Evolutionary conservation across 176 grass and related monocot genomes (phyloP).

Genomic region (Calamus simplicifolius): DNA sequence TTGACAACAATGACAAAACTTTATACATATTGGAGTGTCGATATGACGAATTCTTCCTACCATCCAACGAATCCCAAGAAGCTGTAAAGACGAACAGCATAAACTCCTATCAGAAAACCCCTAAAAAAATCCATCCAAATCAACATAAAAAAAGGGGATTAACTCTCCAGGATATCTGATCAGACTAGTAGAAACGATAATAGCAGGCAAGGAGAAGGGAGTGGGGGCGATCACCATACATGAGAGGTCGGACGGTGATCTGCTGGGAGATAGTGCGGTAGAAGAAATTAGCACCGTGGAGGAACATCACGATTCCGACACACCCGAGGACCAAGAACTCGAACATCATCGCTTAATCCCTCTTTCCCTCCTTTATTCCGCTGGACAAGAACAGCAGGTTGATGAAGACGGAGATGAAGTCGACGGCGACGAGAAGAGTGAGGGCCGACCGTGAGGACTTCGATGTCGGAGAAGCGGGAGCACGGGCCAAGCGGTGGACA

Average conservation of each 20-base stretch:
- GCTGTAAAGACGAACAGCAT: constrained; percentile 1
- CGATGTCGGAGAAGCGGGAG: too few species aligned
- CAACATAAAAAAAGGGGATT: too few species aligned
- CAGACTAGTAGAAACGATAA: neutral
- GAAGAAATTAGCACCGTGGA: constrained; percentile 20
- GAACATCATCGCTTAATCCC: constrained; percentile 4
- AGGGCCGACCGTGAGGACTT: too few species aligned
- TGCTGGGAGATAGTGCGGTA: constrained; percentile 11
- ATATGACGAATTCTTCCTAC: neutral
- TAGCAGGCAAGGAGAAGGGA: neutral
- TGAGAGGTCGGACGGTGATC: constrained; percentile 1
- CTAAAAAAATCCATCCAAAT: too few species aligned
- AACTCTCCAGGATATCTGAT: too few species aligned
- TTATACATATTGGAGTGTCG: too few species aligned
- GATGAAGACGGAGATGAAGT: too few species aligned
- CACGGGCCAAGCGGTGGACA: too few species aligned
- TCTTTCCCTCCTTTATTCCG: neutral
- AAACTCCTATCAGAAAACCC: too few species aligned
- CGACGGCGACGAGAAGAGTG: too few species aligned
- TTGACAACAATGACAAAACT: too few species aligned
- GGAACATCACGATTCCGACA: constrained; percentile 21
- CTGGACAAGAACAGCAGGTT: constrained; percentile 23
- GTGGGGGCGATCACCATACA: neutral
- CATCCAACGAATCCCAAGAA: constrained; percentile 21
- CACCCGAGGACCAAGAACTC: constrained; percentile 27